A percentile compares a stretch with the other conserved stretches of the same genome.
These are phyloP conservation scores for Naganishia kalamii DNA, from an alignment of 768 basidiomycete genomes.

Conservation along the genomic window DNA sequence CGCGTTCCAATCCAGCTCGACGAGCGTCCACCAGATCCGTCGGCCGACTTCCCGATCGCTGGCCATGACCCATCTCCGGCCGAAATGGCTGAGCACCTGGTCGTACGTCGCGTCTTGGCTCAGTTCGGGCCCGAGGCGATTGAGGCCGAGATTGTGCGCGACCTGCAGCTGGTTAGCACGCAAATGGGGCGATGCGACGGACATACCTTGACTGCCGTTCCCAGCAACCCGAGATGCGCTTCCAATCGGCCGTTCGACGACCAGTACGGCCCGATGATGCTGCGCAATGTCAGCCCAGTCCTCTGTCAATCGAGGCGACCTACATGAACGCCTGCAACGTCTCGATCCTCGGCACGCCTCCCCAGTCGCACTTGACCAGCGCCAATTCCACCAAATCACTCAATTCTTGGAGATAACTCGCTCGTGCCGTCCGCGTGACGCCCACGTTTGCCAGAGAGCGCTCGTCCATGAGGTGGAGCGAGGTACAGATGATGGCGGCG, in stretches of 20 bases:
- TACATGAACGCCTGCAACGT: constrained; percentile 7
- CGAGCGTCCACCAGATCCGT: constrained; percentile 9
- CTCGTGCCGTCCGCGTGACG: neutral
- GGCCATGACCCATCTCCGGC: neutral
- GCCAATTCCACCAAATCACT: neutral
- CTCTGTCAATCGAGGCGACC: too few relatives aligned
- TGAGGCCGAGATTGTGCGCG: neutral
- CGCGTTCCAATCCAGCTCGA: neutral
- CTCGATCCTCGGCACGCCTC: too few relatives aligned
- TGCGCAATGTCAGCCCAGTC: neutral
- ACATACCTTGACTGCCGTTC: neutral
- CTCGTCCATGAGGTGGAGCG: constrained; percentile 7
- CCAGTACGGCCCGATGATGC: constrained; percentile 12
- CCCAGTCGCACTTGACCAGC: too few relatives aligned
- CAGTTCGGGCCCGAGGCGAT: neutral
- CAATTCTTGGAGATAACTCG: neutral
- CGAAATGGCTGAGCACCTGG: neutral
- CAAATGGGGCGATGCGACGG: neutral
- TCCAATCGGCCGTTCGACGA: neutral
- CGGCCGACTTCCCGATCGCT: neutral
- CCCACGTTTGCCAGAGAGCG: constrained; percentile 3
- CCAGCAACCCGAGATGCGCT: neutral
- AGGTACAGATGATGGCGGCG: constrained; percentile 1
- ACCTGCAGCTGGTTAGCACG: neutral
- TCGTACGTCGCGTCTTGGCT: neutral